Evolutionary conservation across 352 stramenopile genomes (phyloP), one percentile per base, ranked within the genome.

Genomic region (Thraustotheca clavata): DNA sequence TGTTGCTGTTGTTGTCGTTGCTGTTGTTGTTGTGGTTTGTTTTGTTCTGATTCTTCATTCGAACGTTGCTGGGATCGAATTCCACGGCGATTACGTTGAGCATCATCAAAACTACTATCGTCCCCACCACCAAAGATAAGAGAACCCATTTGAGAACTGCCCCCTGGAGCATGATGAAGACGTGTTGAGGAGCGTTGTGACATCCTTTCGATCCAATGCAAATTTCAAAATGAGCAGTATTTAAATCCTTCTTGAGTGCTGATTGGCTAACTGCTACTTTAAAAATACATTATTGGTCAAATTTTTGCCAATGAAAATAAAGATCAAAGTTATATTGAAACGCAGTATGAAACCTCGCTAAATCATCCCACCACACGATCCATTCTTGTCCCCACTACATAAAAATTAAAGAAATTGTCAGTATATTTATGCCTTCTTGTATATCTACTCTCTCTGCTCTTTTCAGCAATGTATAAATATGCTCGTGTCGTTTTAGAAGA

Each of bases 81-180:
- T 24, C 43, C 43, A 74, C 76, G 14, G 73, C 75, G 43, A 86
- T 65, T 65, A 36, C 48, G 57, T 26, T 38, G 86, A 11, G 72
- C 72, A 2, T 52, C 43, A 18, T 52, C 43, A 24, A 52, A 52
- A 52, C 71, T 86, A 14, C 82, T 62, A 27, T 73, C 70, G 9
- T 47, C 39, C 20, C 80, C 73, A 22, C 82, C 83, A 29, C 84
- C 82, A 41, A 68, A 93, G 66, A 94, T 90, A 46, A 91, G 69
- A 35, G 75, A 91, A 18, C 85, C 83, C 14, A 89, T 73, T 14
- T 71, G 80, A 6, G 83, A 94, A 62, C 74, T 71, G 38, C 83
- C 83, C 60, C 85, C 83, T 14, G 85, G 82, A 12, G 83, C 78
- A 1, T 75, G 69, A 60, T 93, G 83, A 34, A 86, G 72, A 14